phyloP scores from a whole-genome alignment of 495 filamentous ascomycete genomes.

The Neurospora hispaniola region DNA sequence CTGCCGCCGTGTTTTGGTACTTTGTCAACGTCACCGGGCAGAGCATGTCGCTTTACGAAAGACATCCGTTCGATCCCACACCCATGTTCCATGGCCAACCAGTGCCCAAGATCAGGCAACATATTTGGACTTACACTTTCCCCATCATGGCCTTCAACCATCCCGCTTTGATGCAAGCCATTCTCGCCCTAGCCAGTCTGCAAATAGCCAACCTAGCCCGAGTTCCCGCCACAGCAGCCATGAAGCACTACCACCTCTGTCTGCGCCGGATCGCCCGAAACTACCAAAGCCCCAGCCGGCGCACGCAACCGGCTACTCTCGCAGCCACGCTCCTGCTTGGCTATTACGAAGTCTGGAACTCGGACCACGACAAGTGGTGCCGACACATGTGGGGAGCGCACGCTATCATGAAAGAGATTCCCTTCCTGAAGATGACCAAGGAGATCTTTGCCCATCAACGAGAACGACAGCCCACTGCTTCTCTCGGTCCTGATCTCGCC shows the following conservation, averaged over 20 bases:
- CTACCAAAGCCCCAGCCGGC: constrained; percentile 57
- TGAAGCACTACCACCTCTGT: constrained; percentile 87
- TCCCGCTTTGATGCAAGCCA: constrained; percentile 78
- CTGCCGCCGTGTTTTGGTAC: constrained; percentile 81
- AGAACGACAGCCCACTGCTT: constrained; percentile 2
- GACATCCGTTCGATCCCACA: constrained; percentile 68
- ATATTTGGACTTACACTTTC: constrained; percentile 78
- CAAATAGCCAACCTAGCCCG: constrained; percentile 80
- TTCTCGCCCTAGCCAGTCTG: constrained; percentile 77
- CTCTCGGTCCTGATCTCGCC: constrained; percentile 5
- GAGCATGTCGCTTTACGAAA: constrained; percentile 77
- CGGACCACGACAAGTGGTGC: constrained; percentile 93
- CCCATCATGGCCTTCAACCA: constrained; percentile 77
- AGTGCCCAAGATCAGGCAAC: constrained; percentile 58
- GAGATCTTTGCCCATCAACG: constrained; percentile 50
- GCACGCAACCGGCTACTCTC: constrained; percentile 71
- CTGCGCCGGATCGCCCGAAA: constrained; percentile 65
- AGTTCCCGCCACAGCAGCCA: constrained; percentile 60
- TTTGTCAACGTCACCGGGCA: constrained; percentile 87
- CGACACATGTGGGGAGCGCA: constrained; percentile 79
- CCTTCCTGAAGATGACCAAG: constrained; percentile 60
- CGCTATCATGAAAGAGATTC: constrained; percentile 73
- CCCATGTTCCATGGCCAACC: constrained; percentile 54
- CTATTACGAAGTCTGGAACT: constrained; percentile 90
- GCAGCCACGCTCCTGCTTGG: constrained; percentile 81